Base-by-base conservation (phyloP, 129 eudicot species). In the Glebionis coronaria region DNA sequence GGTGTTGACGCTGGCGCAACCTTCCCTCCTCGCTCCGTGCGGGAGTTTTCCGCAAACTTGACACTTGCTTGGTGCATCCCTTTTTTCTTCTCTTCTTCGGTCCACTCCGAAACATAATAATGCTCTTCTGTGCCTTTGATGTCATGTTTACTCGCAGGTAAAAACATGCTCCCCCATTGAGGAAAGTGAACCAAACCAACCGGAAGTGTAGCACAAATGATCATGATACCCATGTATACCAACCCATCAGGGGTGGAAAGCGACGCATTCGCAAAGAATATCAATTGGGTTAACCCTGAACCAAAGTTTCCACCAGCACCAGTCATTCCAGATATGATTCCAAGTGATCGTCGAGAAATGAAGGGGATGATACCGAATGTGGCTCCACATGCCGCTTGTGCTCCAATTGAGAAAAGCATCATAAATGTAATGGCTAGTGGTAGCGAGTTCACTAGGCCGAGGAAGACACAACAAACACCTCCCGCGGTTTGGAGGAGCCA, bases 271-370 rank as follows among this genome's bases (percentile, higher is more conserved):
- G 91, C 77, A 77, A 90, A 90, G 77, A 86, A 90, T 7, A 84
- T 29, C 5, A 90, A 16, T 40, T 90, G 97, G 29, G 88, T 82
- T n/a, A 90, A 25, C 0, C 97, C 91, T 0, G 87, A 75, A 0
- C 97, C 95, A n/a, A 90, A 84, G 69, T 90, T 90, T 3, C 97
- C 97, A 0, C 97, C 97, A 0, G 97, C 97, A 0, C 97, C 97
- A 0, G 95, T 77, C 66, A 90, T 76, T 29, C 97, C 95, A 0
- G 95, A 87, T 14, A 90, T 86, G 16, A 86, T 46, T 19, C 97
- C 97, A 0, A 90, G 62, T 0, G 97, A 84, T 1, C 97, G 63
- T 0, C 95, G 84, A 3, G 95, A 90, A 21, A 90, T 68, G 67
- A 90, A 90, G 0, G 97, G 97, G 44, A 90, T 83, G 61, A 90